These are phyloP conservation scores for Diphasiastrum complanatum DNA, from an alignment of 83 land plant species.

Conservation along the genomic window DNA sequence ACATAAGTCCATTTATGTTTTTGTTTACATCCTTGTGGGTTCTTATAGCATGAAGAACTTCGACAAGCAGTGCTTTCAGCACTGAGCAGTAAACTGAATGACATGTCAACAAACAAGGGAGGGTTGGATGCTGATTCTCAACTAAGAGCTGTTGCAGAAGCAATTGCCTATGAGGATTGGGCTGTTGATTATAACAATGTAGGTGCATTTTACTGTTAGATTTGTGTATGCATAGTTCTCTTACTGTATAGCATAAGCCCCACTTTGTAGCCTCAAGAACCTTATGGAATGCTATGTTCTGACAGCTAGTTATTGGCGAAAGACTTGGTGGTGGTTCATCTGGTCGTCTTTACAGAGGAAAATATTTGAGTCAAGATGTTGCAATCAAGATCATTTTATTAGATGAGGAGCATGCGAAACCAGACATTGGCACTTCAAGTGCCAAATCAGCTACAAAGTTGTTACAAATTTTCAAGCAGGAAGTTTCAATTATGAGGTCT, in stretches of 20 bases:
- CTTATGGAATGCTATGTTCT: too few relatives aligned
- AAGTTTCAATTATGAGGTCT: slow-evolving; percentile 33
- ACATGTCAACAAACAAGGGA: too few relatives aligned
- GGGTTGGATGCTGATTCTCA: too few relatives aligned
- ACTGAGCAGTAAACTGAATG: slow-evolving; percentile 4
- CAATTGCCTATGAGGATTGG: slow-evolving; percentile 13
- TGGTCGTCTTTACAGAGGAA: slow-evolving; percentile 26
- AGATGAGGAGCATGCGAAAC: slow-evolving; percentile 10
- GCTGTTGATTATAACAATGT: slow-evolving; percentile 15
- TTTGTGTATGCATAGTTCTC: too few relatives aligned
- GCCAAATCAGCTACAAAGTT: slow-evolving; percentile 20
- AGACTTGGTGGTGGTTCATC: slow-evolving; percentile 25
- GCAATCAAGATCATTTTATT: slow-evolving; percentile 24
- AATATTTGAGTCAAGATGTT: slow-evolving; percentile 28
- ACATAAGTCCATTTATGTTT: too few relatives aligned
- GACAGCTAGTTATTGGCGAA: slow-evolving; percentile 26
- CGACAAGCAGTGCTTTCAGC: slow-evolving; percentile 1
- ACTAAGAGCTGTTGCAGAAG: slow-evolving; percentile 9
- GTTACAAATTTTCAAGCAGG: slow-evolving; percentile 25
- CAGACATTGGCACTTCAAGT: slow-evolving; percentile 19
- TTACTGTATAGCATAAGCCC: too few relatives aligned
- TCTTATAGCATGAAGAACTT: slow-evolving; percentile 5
- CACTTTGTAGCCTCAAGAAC: too few relatives aligned
- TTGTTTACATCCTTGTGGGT: too few relatives aligned
- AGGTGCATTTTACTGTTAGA: too few relatives aligned